Base-by-base conservation (phyloP, 176 grass and related monocot species). In the Avena insularis region DNA sequence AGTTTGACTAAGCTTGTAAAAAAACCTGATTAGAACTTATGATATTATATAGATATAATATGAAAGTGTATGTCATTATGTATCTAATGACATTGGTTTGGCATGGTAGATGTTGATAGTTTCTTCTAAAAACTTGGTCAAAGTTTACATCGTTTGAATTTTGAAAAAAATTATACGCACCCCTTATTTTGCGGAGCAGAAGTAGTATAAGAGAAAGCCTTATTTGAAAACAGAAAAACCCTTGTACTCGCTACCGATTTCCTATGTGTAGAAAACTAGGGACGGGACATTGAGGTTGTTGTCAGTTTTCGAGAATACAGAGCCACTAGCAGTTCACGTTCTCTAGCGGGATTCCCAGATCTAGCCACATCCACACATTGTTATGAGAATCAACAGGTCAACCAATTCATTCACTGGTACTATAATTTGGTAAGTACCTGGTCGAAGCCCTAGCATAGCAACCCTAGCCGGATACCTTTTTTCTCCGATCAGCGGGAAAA, bases 281-380 rank as follows among this genome's bases (percentile, higher is more conserved):
- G 21, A 36, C 15, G 65, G 29, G 33, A 55, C 23, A 17, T 43
- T 46, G 33, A 10, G 3, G 11, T 53, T 2, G 1, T 4, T 76
- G 8, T 19, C 8, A 10, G 48, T 5, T 76, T 33, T 76, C 5
- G 7, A 53, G 12, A 10, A 29, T 2, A 51, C 21, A 14, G 20
- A 82, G 54, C 2, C 43, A 35, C 20, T 50, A 21, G 40, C 71
- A 36, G 71, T 47, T 33, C 12, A 66, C 66, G 55, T 38, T 79
- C 80, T 58, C 46, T 1, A 40, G 8, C 4, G 8, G 19, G 7
- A 33, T 54, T 58, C 19, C 65, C 48, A 79, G 84, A 87, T 90
- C 84, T 48, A 79, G 35, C 47, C 35, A 27, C 75, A 64, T 29
- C 46, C 23, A 49, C 72, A 74, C 3, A 12, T 36, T 47, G 21